Evolutionary conservation across 495 filamentous ascomycete genomes (phyloP).

Genomic region (Melanomma pulvis-pyrius): DNA sequence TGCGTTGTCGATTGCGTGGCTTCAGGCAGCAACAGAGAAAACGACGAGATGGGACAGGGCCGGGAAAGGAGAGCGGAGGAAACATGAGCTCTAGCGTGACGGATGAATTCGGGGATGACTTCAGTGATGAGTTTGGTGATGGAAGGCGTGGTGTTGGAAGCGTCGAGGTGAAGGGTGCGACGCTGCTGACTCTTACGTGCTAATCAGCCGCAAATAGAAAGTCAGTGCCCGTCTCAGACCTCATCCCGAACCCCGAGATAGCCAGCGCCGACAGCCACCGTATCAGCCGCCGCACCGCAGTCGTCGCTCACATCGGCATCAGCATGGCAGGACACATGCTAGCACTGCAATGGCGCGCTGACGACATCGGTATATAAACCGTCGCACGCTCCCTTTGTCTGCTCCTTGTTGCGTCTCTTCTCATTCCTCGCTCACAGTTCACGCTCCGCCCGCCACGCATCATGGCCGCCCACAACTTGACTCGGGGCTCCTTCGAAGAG

Average conservation of each 20-base stretch:
- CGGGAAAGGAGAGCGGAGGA: neutral
- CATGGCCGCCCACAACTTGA: neutral
- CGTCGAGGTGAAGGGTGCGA: no score
- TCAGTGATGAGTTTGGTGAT: no score
- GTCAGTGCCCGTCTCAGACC: neutral
- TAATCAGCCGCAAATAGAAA: neutral
- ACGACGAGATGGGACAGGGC: neutral
- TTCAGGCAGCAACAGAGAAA: neutral
- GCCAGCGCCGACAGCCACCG: neutral
- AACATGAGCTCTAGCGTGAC: neutral
- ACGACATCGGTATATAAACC: neutral
- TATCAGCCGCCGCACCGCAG: neutral
- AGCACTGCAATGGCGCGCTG: neutral
- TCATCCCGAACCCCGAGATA: neutral
- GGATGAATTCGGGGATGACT: no score
- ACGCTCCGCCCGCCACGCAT: neutral
- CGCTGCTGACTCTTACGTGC: neutral
- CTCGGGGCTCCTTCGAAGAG: conserved; percentile 20
- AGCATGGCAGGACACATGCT: neutral
- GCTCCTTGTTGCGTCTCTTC: neutral
- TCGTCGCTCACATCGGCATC: neutral
- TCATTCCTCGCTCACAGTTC: neutral
- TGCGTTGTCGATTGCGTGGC: conserved; percentile 3
- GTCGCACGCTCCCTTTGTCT: neutral
- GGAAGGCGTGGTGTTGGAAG: neutral